Base-by-base conservation (phyloP, 306 rosid genomes). In the Glycine latifolia region DNA sequence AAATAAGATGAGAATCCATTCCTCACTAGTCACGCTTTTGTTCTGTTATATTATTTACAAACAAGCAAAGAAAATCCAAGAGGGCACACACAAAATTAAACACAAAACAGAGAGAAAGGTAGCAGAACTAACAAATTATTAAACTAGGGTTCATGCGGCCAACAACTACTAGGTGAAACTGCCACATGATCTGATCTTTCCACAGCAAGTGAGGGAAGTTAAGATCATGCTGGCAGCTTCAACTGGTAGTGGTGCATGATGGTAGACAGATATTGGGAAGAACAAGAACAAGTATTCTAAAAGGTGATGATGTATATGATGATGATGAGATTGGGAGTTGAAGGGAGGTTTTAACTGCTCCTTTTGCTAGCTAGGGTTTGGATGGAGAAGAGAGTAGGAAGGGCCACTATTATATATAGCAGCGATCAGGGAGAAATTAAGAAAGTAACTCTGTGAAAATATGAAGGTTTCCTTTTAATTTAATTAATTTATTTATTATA, bases 191-290 rank as follows among this genome's bases (percentile, higher is more conserved):
- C 99, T 95, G 91, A 95, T 90, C 94, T 84, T 88, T 84, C 92
- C 91, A 69, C 91, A 75, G 20, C 12, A 75, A 82, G 31, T 90
- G 82, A 91, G 86, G 75, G 72, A 89, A 87, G 92, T 89, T 93
- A 88, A 96, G 99, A 96, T 96, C 99, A 96, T 92, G 99, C 99
- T 96, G 99, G 99, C 99, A 96, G 99, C 99, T 96, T 96, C 98
- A 96, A 91, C 99, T 85, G 83, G 79, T 83, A 69, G 77, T 81
- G 91, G 58, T 83, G 87, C 94, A 91, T 82, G 81, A 70, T 73
- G 75, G 4, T 48, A 0, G 46, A 71, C 26, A 0, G 46, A 71
- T 77, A 13, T 4, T 7, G 47, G 17, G 43, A 77, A 31, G 16
- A 65, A 53, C 1, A 72, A 73, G 75, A 68, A 48, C 53, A 65